Base-by-base conservation (phyloP, 1,284 basidiomycete species). In the Cryptococcus floricola region DNA sequence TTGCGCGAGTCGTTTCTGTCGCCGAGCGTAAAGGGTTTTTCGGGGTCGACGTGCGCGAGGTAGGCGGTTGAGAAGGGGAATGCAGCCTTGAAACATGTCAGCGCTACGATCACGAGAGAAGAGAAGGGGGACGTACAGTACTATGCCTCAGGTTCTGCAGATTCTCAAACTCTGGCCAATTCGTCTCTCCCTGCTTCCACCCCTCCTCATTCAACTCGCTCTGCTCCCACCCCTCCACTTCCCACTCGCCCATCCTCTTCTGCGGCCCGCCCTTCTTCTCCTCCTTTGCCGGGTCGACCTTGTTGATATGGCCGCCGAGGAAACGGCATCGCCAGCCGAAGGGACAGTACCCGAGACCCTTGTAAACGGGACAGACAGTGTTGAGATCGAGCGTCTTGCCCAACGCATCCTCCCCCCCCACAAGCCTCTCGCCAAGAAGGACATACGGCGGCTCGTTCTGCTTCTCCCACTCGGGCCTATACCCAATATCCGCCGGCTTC, bases 251-350 rank as follows among this genome's bases (percentile, higher is more conserved):
- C 2, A 69, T 52, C 39, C 57, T 50, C 25, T 44, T 56, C 13
- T 46, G n/a, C 14, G 49, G 53, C 19, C 52, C 53, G 27, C 78
- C 76, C 46, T 73, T 69, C 25, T 68, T 54, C 49, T 56, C 48
- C 45, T 48, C 53, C 48, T 39, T 48, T 8, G 10, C 31, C 59
- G 2, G 46, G 56, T 3, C 41, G 7, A 56, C 46, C 38, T 55
- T 56, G 48, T 48, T 74, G 6, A 84, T 71, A 68, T 98, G 95
- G 0, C 83, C 86, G 12, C 88, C 87, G 4, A 96, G 82, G 77
- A 89, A 96, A 2, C 95, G 85, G 71, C 95, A 98, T 74, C 91
- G 89, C 78, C 90, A 87, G 5, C 91, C 95, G 61, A 84, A 85
- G 51, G 86, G 85, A 77, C 94, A 98, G 68, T 87, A 83, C 0